Percentiles rank a stretch among this genome's conserved stretches.
Conservation (phyloP, 1,284 basidiomycete genomes). For the Marasmius sp. region DNA sequence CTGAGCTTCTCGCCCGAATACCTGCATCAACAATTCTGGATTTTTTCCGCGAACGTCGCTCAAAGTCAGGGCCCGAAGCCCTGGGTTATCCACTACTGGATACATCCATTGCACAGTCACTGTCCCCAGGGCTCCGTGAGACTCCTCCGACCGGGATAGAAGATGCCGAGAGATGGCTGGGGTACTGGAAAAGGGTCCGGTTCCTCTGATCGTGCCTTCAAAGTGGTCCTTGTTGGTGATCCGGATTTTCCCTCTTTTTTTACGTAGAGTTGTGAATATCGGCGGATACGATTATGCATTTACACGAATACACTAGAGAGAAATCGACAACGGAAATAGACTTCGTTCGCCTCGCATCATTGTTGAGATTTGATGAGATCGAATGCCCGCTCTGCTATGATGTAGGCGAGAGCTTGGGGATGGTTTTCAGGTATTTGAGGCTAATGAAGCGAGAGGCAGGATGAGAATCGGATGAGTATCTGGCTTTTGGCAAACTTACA, state of each 20-base stretch:
- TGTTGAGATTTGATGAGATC: background rate
- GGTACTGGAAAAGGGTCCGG: background rate
- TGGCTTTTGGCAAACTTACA: constrained; percentile 5
- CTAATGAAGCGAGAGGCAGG: background rate
- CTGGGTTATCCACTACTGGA: background rate
- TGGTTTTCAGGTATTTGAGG: background rate
- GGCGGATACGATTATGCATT: no score
- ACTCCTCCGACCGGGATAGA: background rate
- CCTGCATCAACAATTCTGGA: background rate
- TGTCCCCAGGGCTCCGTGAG: background rate
- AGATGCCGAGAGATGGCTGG: background rate
- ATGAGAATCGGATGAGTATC: background rate
- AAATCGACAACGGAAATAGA: no score
- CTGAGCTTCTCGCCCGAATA: background rate
- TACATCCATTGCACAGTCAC: background rate
- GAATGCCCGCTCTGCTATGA: background rate
- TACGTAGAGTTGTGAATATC: no score
- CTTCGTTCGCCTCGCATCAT: background rate
- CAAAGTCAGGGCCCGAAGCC: background rate
- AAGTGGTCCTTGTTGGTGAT: no score
- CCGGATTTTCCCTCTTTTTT: no score
- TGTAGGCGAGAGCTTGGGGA: background rate
- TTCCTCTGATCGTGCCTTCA: background rate
- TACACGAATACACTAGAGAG: no score
- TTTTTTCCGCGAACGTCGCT: background rate